Evolutionary conservation across 2,329 filamentous ascomycete species (phyloP), one percentile per base, ranked within the genome.

Genomic region (Torrubiella hemipterigena): DNA sequence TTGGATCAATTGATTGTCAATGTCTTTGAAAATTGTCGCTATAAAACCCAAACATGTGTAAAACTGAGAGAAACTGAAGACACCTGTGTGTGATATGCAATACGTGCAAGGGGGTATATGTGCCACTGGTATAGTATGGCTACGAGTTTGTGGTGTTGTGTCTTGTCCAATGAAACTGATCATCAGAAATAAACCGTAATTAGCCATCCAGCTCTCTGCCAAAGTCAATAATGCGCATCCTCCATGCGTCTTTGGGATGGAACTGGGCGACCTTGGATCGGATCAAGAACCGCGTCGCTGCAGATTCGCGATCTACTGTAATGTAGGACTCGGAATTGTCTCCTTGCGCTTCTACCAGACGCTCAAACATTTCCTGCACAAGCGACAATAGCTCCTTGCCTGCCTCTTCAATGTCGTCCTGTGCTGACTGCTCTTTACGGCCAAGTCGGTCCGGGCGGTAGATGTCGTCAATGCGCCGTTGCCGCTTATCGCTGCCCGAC

Each of bases 261-360:
- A 79, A 77, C 42, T 74, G 67, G 4, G 76, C 76, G 24, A 77
- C 73, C 44, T 77, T 77, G 22, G 73, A 74, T 33, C 75, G 56
- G 20, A 79, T 70, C 15, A 80, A 55, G 43, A 79, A 79, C 39
- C 75, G 65, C 3, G 68, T 69, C 10, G 73, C 70, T 3, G 75
- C 73, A 27, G 73, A 72, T 44, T 80, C 76, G 34, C 66, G 63
- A 12, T 59, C 42, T n/a, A 79, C 54, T 29, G 59, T 58, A 29
- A 80, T 63, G 44, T 78, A 80, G 2, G 69, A 63, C 12, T 67
- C 63, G 27, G 65, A 65, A 34, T 56, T 66, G 41, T 71, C 65
- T 1, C 69, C 71, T 21, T 58, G 61, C 0, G 69, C 64, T 34
- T 70, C 64, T 29, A 67, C 57, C 11, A 74, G 58, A 36, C 58